Base-by-base conservation (phyloP, 441 rosid genomes). In the Pelargonium citronellum region DNA sequence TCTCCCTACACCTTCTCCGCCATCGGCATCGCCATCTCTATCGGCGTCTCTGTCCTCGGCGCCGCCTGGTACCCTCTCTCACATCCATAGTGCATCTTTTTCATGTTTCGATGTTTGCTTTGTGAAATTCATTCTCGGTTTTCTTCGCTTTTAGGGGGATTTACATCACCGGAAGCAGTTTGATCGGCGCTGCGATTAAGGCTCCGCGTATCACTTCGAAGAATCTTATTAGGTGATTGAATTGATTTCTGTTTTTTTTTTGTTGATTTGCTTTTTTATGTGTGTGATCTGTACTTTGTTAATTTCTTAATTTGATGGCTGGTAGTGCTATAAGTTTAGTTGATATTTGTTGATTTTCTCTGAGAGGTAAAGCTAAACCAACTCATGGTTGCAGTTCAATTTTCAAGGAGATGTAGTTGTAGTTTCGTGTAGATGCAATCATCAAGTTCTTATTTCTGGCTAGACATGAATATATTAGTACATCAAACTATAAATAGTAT, bases 171-270 rank as follows among this genome's bases (percentile, higher is more conserved):
- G 97, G 97, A 60, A 91, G 99, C 80, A 94, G 97, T 82, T 87
- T 94, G 86, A 94, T 91, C 64, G 99, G 97, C 68, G 99, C 97
- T 30, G 97, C 99, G 4, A 87, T 91, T 16, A 91, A 91, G 83
- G 97, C 96, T 75, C 99, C 99, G n/a, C 96, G 97, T 57, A 94
- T 94, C 47, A 94, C 97, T 70, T 94, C 99, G 27, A 94, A 94
- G 83, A 94, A 91, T 85, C 95, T 94, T 70, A 91, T 91, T 80
- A 94, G 98, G 98, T 89, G 68, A 7, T 37, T 4, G 2, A 53
- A 60, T 30, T 67, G 37, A 8, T 9, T 5, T 4, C 41, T 13
- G 9, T 49, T 22, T 55, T 53, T 3, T 20, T 53, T 13, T 24
- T 5, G 39, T 6, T 57, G 24, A 24, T 57, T 60, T 17, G 9